Evolutionary conservation across 768 basidiomycete genomes (phyloP), one percentile per base, ranked within the genome.

Genomic region (Mycena leptocephala): DNA sequence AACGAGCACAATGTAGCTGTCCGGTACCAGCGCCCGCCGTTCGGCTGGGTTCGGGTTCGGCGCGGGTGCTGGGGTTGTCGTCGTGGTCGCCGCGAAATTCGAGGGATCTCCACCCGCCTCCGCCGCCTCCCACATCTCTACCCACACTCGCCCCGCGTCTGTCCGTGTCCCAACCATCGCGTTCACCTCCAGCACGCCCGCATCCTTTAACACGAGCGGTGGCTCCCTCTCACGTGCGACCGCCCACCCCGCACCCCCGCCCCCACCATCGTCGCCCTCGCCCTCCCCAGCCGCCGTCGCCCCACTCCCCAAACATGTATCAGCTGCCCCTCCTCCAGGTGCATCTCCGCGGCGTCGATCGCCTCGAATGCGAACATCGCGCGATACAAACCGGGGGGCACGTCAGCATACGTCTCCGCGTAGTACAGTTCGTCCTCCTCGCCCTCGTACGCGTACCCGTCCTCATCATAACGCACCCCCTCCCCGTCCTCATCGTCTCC

Each of bases 271-370:
- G 22, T 24, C 53, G 14, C 43, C 39, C 55, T 39, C 72, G 39
- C 22, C 62, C 37, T 20, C 63, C 3, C 62, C 61, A 18, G 26
- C 26, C 11, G n/a, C 51, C 35, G 73, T 65, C 41, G 14, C 64
- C 26, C 61, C 94, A 61, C 94, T 80, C 13, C 95, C 95, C 4
- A 95, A 83, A 96, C 94, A 2, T 87, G 87, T 18, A 97, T 93
- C 59, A 94, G 77, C 85, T 96, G 94, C 58, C 93, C 96, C 83
- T 95, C 94, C 77, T 88, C 91, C 69, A 97, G 84, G 55, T 87
- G 87, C 95, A 96, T 95, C 90, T 97, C 96, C 39, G 95, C 94
- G 22, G 91, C 92, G 2, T 95, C 93, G 79, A 96, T 95, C 0
- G 95, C 94, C 74, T 93, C 92, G 76, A 97, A 96, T 5, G 92